A percentile compares a stretch with the other conserved stretches of the same genome.
phyloP scores from a whole-genome alignment of 2,329 filamentous ascomycete genomes.

The Diatrype stigma region DNA sequence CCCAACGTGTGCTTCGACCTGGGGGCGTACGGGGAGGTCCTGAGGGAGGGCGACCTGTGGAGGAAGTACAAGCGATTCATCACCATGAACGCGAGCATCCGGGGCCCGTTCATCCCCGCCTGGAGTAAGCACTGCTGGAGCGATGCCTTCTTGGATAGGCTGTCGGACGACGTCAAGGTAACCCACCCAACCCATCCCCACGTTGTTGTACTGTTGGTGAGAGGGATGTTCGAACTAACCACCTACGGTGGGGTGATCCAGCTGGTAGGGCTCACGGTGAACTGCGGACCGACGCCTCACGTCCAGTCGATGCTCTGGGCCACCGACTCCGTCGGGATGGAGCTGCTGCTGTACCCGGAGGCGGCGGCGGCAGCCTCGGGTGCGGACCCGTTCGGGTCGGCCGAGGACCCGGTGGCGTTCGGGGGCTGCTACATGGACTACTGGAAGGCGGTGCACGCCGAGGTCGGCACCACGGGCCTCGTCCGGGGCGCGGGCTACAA shows the following conservation, averaged over 20 bases:
- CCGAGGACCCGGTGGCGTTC: conserved; percentile 23
- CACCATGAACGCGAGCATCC: conserved; percentile 30
- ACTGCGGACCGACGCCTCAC: conserved; percentile 30
- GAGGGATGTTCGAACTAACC: too few relatives aligned
- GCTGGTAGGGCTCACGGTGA: conserved; percentile 34
- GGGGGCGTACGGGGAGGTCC: conserved; percentile 30
- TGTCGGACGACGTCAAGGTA: conserved; percentile 29
- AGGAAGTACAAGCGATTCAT: conserved; percentile 33
- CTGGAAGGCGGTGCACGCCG: conserved; percentile 25
- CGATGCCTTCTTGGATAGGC: conserved; percentile 26
- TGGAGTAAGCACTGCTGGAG: conserved; percentile 34
- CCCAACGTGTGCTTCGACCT: conserved; percentile 33
- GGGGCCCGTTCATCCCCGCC: conserved; percentile 33
- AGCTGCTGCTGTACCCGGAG: conserved; percentile 28
- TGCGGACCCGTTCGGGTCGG: conserved; percentile 20
- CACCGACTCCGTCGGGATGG: conserved; percentile 33
- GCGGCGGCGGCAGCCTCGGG: conserved; percentile 12
- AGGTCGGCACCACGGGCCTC: conserved; percentile 26
- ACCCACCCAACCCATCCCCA: not conserved
- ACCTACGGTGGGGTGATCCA: conserved; percentile 9
- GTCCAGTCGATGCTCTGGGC: conserved; percentile 35
- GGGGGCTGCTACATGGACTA: conserved; percentile 25
- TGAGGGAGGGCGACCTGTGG: conserved; percentile 27
- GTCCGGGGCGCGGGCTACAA: conserved; percentile 28
- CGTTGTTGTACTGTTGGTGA: too few relatives aligned